phyloP scores from a whole-genome alignment of 1,284 basidiomycete genomes.

The Malassezia slooffiae region DNA sequence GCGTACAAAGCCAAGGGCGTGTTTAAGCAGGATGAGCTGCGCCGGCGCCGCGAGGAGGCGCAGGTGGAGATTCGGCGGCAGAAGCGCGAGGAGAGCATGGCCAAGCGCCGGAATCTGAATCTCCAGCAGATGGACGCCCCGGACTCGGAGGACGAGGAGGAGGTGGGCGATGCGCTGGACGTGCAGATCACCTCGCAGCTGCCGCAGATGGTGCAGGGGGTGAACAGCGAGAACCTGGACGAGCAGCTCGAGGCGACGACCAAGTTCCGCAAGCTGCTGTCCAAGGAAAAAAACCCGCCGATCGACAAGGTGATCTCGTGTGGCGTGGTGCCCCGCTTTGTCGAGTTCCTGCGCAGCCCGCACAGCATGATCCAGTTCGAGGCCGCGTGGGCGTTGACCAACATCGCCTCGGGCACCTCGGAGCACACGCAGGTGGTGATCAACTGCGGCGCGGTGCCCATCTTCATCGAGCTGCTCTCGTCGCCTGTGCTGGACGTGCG shows the following conservation, averaged over 20 bases:
- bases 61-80: slow-evolving; percentile 46
- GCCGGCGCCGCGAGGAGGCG: slow-evolving; percentile 43
- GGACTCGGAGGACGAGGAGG: slow-evolving; percentile 43
- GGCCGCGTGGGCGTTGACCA: slow-evolving; percentile 98
- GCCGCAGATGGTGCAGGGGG: slow-evolving; percentile 70
- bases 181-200: slow-evolving; percentile 66
- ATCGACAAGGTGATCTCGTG: slow-evolving; percentile 98
- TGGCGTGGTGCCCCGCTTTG: slow-evolving; percentile 92
- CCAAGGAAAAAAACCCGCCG: slow-evolving; percentile 99
- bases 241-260: slow-evolving; percentile 83
- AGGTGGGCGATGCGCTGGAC: slow-evolving; percentile 24
- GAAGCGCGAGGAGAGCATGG: slow-evolving; percentile 46
- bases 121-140: slow-evolving; percentile 31
- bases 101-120: slow-evolving; percentile 44
- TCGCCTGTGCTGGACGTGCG: slow-evolving; percentile 45
- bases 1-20: slow-evolving; percentile 44
- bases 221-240: slow-evolving; percentile 83
- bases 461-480: slow-evolving; percentile 61
- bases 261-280: slow-evolving; percentile 88
- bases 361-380: slow-evolving; percentile 97
- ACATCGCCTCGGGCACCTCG: slow-evolving; percentile 97
- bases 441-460: slow-evolving; percentile 82
- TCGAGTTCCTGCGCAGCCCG: slow-evolving; percentile 76
- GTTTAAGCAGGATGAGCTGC: slow-evolving; percentile 45
- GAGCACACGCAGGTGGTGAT: slow-evolving; percentile 98